Evolutionary conservation across 345 rosid genomes (phyloP).

Genomic region (Arabis alpina): DNA sequence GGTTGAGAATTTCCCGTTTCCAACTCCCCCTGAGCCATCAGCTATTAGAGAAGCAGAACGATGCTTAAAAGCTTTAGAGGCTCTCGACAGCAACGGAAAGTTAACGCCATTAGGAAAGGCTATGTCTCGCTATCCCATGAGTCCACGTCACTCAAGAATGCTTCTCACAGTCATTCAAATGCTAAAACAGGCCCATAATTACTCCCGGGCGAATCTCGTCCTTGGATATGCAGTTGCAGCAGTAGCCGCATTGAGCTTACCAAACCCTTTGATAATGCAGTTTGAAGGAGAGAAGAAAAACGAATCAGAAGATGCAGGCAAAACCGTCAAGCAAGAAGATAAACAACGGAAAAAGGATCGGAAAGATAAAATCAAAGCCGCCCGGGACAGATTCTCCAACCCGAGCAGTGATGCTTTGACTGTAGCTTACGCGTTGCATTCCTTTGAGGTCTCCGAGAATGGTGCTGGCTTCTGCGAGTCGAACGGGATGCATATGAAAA

Average conservation of each 20-base stretch:
- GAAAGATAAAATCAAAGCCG: slow-evolving; percentile 57
- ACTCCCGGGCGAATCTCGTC: slow-evolving; percentile 61
- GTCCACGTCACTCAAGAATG: slow-evolving; percentile 94
- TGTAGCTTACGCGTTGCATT: slow-evolving; percentile 67
- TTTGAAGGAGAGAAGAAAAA: slow-evolving; percentile 52
- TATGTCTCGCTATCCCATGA: slow-evolving; percentile 88
- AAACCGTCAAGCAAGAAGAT: slow-evolving; percentile 50
- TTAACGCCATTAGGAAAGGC: slow-evolving; percentile 81
- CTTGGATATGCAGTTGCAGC: slow-evolving; percentile 81
- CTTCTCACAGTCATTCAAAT: slow-evolving; percentile 76
- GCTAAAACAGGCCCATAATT: slow-evolving; percentile 46
- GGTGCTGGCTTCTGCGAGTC: slow-evolving; percentile 59
- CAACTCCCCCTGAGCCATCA: slow-evolving; percentile 72
- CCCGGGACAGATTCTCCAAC: slow-evolving; percentile 69
- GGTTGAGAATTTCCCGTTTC: slow-evolving; percentile 94
- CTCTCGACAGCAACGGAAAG: slow-evolving; percentile 65
- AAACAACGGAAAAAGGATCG: slow-evolving; percentile 60
- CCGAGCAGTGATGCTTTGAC: slow-evolving; percentile 86
- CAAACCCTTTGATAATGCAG: slow-evolving; percentile 74
- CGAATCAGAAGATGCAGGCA: slow-evolving; percentile 41
- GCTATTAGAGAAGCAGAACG: slow-evolving; percentile 72
- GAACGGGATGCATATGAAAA: slow-evolving; percentile 68
- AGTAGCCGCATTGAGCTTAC: slow-evolving; percentile 76
- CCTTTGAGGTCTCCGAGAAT: slow-evolving; percentile 62
- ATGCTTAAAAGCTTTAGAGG: slow-evolving; percentile 77